Percentiles rank a stretch among this genome's conserved stretches.
These are phyloP conservation scores for Neonectria sp. DNA, from an alignment of 2,329 filamentous ascomycete species.

Conservation along the genomic window DNA sequence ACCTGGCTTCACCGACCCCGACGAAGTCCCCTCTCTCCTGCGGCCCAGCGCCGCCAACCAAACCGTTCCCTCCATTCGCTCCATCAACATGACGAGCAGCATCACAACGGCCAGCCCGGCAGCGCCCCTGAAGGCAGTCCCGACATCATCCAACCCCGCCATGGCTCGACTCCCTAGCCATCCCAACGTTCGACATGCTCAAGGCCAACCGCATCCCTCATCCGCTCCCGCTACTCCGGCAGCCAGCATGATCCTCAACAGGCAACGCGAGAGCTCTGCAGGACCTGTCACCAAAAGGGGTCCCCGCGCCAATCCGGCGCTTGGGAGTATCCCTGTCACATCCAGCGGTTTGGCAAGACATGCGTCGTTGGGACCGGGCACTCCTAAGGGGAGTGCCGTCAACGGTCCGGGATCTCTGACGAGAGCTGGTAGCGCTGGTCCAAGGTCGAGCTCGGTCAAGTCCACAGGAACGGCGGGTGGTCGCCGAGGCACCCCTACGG, in stretches of 20 bases:
- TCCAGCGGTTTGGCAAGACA: constrained; percentile 74
- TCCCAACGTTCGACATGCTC: constrained; percentile 64
- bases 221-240: constrained; percentile 74
- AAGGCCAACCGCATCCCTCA: constrained; percentile 66
- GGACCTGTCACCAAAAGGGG: constrained; percentile 71
- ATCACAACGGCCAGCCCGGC: constrained; percentile 46
- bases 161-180: constrained; percentile 60
- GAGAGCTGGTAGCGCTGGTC: constrained; percentile 73
- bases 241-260: constrained; percentile 71
- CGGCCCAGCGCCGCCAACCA: constrained; percentile 71
- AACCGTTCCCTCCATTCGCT: constrained; percentile 56
- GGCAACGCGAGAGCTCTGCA: constrained; percentile 72
- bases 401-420: constrained; percentile 54
- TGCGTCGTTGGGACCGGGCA: constrained; percentile 74
- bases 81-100: constrained; percentile 60
- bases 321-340: constrained; percentile 64
- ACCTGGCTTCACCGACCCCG: constrained; percentile 73
- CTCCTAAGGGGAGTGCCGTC: constrained; percentile 63
- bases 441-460: constrained; percentile 66
- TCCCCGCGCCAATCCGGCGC: constrained; percentile 63
- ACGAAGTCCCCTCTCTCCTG: constrained; percentile 75
- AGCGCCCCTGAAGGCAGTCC: constrained; percentile 45
- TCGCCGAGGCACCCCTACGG: constrained; percentile 66
- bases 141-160: constrained; percentile 57
- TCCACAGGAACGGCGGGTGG: constrained; percentile 54